phyloP scores from a whole-genome alignment of 345 rosid genomes.

The Moricandia moricandioides region DNA sequence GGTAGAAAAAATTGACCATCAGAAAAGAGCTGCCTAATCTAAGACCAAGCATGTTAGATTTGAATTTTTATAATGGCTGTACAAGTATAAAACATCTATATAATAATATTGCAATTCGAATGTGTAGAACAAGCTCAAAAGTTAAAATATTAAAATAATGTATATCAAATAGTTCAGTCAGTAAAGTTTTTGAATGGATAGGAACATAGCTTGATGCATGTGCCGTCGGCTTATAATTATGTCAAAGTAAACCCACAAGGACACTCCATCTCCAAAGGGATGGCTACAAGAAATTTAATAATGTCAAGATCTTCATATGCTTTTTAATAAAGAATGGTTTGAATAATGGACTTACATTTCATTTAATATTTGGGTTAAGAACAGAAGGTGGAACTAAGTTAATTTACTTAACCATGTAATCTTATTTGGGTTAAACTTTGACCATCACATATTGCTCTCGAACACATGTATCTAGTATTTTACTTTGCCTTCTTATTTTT shows the following conservation, averaged over 20 bases:
- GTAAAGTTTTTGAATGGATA: constrained; percentile 19
- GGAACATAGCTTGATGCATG: constrained; percentile 8
- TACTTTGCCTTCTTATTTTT: neutral
- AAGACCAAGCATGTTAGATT: constrained; percentile 5
- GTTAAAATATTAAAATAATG: neutral
- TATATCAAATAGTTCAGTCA: neutral
- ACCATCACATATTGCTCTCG: neutral
- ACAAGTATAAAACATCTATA: constrained; percentile 1
- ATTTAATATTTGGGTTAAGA: neutral
- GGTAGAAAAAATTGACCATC: neutral
- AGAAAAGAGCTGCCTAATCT: constrained; percentile 1
- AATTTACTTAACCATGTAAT: neutral
- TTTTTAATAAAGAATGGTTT: neutral
- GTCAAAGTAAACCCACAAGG: constrained; percentile 7
- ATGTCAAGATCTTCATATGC: neutral
- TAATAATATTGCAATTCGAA: neutral
- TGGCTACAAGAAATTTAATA: neutral
- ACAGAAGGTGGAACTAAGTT: neutral
- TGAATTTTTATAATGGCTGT: constrained; percentile 6
- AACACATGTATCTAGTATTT: neutral
- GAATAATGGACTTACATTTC: neutral
- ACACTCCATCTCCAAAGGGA: constrained; percentile 6
- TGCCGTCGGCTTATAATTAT: constrained; percentile 1
- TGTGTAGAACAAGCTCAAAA: constrained; percentile 21
- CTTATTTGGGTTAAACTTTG: neutral